These are phyloP conservation scores for Talaromyces liani DNA, from an alignment of 495 filamentous ascomycete genomes.

Conservation along the genomic window DNA sequence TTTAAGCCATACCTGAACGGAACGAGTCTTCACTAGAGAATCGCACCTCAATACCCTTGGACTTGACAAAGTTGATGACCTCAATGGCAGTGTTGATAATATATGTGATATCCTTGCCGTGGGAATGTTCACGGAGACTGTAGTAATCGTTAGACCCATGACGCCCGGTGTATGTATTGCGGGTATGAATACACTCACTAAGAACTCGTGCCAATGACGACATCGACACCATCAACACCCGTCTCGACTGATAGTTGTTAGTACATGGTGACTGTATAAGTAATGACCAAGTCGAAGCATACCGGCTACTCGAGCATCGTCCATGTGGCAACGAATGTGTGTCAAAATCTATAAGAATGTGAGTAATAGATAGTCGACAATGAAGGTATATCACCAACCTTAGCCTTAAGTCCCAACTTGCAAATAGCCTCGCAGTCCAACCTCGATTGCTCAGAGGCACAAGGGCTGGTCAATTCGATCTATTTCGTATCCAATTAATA, in stretches of 20 bases:
- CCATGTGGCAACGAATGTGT: slow-evolving; percentile 92
- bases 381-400: slow-evolving; percentile 32
- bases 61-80: slow-evolving; percentile 92
- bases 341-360: slow-evolving; percentile 47
- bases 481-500: slow-evolving; percentile 10
- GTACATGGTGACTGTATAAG: neutral
- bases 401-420: slow-evolving; percentile 81
- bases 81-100: slow-evolving; percentile 89
- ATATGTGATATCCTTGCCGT: slow-evolving; percentile 90
- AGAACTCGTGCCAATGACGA: slow-evolving; percentile 90
- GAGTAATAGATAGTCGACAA: neutral
- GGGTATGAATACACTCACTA: slow-evolving; percentile 27
- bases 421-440: slow-evolving; percentile 80
- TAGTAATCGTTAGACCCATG: neutral
- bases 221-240: slow-evolving; percentile 71
- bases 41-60: slow-evolving; percentile 75
- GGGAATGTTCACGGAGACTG: slow-evolving; percentile 75
- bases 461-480: slow-evolving; percentile 79
- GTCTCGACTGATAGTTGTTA: slow-evolving; percentile 52
- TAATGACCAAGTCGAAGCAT: neutral
- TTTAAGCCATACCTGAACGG: slow-evolving; percentile 41
- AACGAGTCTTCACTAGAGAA: slow-evolving; percentile 78
- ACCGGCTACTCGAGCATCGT: slow-evolving; percentile 73
- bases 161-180: neutral
- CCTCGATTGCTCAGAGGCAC: slow-evolving; percentile 74